Evolutionary conservation across 192 early-diverging fungal genomes (phyloP).

Genomic region (Podila horticola): DNA sequence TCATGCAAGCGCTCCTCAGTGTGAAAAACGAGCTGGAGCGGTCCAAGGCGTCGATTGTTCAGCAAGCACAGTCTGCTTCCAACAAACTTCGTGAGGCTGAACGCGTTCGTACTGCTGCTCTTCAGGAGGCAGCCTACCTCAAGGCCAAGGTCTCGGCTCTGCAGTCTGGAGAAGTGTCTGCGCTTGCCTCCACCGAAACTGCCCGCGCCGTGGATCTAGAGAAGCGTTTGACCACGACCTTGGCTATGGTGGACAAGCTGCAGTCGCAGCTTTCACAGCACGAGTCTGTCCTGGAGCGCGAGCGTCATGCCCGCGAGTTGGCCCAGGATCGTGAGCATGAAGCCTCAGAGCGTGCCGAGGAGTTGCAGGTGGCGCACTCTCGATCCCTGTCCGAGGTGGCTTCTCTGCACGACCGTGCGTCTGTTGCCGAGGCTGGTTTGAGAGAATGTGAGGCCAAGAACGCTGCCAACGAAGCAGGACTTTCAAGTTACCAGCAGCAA

Average conservation of each 20-base stretch:
- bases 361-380: constrained; percentile 57
- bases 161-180: constrained; percentile 46
- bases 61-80: constrained; percentile 57
- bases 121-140: constrained; percentile 66
- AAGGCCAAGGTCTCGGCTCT: constrained; percentile 64
- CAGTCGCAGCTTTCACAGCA: constrained; percentile 49
- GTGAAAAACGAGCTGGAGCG: constrained; percentile 57
- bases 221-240: constrained; percentile 53
- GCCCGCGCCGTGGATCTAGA: constrained; percentile 58
- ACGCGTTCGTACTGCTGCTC: constrained; percentile 59
- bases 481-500: constrained; percentile 44
- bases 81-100: constrained; percentile 61
- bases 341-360: constrained; percentile 53
- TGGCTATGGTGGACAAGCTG: constrained; percentile 50
- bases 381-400: constrained; percentile 57
- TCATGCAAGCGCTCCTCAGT: constrained; percentile 57
- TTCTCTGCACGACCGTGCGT: constrained; percentile 54
- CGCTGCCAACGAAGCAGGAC: constrained; percentile 38
- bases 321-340: constrained; percentile 56
- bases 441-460: constrained; percentile 53
- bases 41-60: constrained; percentile 53
- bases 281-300: constrained; percentile 51
- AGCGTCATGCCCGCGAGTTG: constrained; percentile 52
- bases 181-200: constrained; percentile 54
- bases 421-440: constrained; percentile 53